phyloP scores from a whole-genome alignment of 176 grass and related monocot species.

The Aegilops sharonensis region DNA sequence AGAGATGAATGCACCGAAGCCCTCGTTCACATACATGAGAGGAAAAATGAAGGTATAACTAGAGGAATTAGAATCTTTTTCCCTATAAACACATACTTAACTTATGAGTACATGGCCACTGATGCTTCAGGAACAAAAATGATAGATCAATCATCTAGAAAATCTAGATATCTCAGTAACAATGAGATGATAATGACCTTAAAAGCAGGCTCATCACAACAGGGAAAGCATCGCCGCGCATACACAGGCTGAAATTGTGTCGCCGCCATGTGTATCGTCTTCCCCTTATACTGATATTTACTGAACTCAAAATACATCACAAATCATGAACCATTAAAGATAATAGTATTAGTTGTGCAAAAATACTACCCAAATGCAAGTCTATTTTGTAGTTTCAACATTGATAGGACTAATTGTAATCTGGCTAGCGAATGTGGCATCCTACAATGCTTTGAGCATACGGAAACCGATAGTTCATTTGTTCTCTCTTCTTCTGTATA shows the following conservation, averaged over 20 bases:
- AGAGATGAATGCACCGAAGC: background rate
- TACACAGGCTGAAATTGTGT: conserved; percentile 73
- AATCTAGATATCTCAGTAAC: background rate
- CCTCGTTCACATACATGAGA: background rate
- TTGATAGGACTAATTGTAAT: background rate
- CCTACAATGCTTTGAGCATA: background rate
- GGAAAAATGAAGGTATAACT: background rate
- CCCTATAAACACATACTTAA: background rate
- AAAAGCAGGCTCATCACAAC: conserved; percentile 81
- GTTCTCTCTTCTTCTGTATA: background rate
- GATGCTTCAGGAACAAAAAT: background rate
- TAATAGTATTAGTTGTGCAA: background rate
- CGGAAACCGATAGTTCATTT: background rate
- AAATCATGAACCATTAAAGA: background rate
- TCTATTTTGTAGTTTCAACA: background rate
- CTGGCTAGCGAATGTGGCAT: background rate
- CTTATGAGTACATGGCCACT: background rate
- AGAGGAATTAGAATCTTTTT: background rate
- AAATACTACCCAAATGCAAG: background rate
- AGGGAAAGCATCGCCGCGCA: conserved; percentile 78
- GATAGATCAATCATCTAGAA: background rate
- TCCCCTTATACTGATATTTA: conserved; percentile 50
- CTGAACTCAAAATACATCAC: conserved; percentile 28
- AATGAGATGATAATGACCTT: conserved; percentile 35
- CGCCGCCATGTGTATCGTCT: conserved; percentile 55